Base-by-base conservation (phyloP, 2,329 filamentous ascomycete genomes). In the Coniochaeta prunicola region DNA sequence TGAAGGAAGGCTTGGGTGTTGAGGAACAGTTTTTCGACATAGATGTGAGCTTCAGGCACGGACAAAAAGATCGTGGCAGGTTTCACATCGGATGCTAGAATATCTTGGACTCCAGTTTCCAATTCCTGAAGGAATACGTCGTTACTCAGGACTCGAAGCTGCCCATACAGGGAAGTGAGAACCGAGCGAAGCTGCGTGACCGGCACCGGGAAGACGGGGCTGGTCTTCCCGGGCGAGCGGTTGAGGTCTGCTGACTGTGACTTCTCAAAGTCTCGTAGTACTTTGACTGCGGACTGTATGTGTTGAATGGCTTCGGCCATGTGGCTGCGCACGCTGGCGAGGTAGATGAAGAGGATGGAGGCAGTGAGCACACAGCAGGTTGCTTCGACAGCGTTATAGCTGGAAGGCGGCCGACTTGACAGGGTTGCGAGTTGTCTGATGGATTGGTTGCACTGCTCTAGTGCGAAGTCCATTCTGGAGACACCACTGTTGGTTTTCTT, bases 311-410 rank as follows among this genome's bases (percentile, higher is more conserved):
- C 63, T 48, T 64, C 61, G 36, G 55, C 38, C 19, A 59, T 45
- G 57, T 61, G 56, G 40, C 61, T 58, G 26, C 58, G 61, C 40
- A 63, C 33, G 53, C 55, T 57, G 31, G 63, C 63, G 8, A 64
- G 36, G 57, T 64, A 60, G 57, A 63, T 58, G 53, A 63, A 64
- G n/a, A 63, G 63, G 3, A 64, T 17, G 1, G 61, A 63, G 9
- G 63, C 61, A 1, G 63, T 62, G n/a, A 64, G 60, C 21, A 63
- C n/a, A 36, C 55, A 57, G 21, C 15, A 60, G 17, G 56, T 50
- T 4, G 19, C 33, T 56, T 62, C 63, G 2, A 38, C 15, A 10
- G 59, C 58, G 10, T 57, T 58, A n/a, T 19, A 24, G 34, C 26
- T 24, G 15, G 58, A 19, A 21, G 33, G 21, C 21, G 54, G 12